phyloP scores from a whole-genome alignment of 1,284 basidiomycete genomes.

The Malassezia sympodialis region DNA sequence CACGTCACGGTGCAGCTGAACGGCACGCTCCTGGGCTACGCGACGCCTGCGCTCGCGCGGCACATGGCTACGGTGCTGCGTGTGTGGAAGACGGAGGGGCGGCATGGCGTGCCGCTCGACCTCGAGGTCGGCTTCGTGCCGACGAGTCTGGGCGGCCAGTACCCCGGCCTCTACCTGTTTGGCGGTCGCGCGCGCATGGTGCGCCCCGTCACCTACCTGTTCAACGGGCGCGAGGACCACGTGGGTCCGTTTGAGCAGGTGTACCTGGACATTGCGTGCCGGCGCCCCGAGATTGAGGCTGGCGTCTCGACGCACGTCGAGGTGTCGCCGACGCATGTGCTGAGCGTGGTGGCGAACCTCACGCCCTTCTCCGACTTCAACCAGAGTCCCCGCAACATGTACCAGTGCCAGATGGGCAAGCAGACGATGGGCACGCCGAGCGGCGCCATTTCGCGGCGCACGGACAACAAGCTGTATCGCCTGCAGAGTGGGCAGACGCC shows the following conservation, averaged over 20 bases:
- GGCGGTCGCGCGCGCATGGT: slow-evolving; percentile 84
- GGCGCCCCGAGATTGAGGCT: slow-evolving; percentile 73
- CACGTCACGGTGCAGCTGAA: slow-evolving; percentile 87
- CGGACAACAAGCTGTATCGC: slow-evolving; percentile 97
- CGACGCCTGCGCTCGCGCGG: slow-evolving; percentile 62
- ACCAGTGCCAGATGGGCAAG: slow-evolving; percentile 88
- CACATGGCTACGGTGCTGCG: slow-evolving; percentile 75
- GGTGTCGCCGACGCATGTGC: slow-evolving; percentile 84
- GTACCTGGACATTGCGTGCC: slow-evolving; percentile 96
- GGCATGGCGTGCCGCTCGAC: slow-evolving; percentile 69
- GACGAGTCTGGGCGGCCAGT: slow-evolving; percentile 82
- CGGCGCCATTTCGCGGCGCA: slow-evolving; percentile 77
- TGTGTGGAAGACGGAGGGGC: slow-evolving; percentile 87
- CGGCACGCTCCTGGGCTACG: slow-evolving; percentile 92
- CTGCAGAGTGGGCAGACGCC: slow-evolving; percentile 92
- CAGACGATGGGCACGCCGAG: slow-evolving; percentile 99
- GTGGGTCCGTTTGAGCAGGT: slow-evolving; percentile 97
- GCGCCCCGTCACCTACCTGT: slow-evolving; percentile 86
- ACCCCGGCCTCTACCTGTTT: slow-evolving; percentile 92
- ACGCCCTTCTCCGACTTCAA: slow-evolving; percentile 84
- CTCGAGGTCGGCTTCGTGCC: slow-evolving; percentile 91
- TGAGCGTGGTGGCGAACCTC: slow-evolving; percentile 63
- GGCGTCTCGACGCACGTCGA: slow-evolving; percentile 76
- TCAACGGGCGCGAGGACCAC: slow-evolving; percentile 76
- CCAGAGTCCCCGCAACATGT: slow-evolving; percentile 59